Evolutionary conservation across 768 basidiomycete genomes (phyloP), one percentile per base, ranked within the genome.

Genomic region (Boletus rufocinnamomeus): DNA sequence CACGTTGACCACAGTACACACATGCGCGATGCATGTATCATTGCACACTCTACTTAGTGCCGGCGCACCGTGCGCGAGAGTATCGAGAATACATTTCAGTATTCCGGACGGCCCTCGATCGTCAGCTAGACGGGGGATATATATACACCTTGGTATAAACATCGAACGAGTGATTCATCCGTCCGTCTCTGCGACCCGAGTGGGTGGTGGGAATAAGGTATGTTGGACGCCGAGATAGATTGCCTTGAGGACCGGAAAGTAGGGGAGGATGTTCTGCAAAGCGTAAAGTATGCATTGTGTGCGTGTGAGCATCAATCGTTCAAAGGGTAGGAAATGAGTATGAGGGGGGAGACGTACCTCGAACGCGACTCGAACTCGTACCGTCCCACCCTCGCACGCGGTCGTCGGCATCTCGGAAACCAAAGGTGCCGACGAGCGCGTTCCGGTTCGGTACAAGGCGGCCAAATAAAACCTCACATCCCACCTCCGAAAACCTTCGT

Each of bases 401-500:
- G 3, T 1, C 28, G 28, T 28, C 28, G 28, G 1, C 28, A 28
- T 28, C 30, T 32, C 30, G 7, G 30, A 32, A 10, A 32, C 2
- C 1, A 2, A 32, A 32, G 30, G 11, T 0, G 1, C 30, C 10
- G 32, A 11, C 32, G 32, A 34, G 4, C 11, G 11, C 32, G 41
- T 41, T 8, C 32, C 16, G 7, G 19, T 60, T 61, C 32, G 74
- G 8, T 50, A 67, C 35, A 86, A 63, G 27, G 77, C 79, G 16
- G 80, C 85, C 10, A 91, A 74, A 66, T 88, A 91, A 66, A 84
- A 89, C 17, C 83, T 79, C 23, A 91, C 79, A 69, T 88, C 77
- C 90, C 90, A 93, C 48, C 88, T 72, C 13, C 72, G 77, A 17
- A 92, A 69, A 2, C 85, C 90, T 69, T 93, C 91, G 63, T 91